phyloP scores from a whole-genome alignment of 2,329 filamentous ascomycete genomes.

The Arthroderma uncinatum region DNA sequence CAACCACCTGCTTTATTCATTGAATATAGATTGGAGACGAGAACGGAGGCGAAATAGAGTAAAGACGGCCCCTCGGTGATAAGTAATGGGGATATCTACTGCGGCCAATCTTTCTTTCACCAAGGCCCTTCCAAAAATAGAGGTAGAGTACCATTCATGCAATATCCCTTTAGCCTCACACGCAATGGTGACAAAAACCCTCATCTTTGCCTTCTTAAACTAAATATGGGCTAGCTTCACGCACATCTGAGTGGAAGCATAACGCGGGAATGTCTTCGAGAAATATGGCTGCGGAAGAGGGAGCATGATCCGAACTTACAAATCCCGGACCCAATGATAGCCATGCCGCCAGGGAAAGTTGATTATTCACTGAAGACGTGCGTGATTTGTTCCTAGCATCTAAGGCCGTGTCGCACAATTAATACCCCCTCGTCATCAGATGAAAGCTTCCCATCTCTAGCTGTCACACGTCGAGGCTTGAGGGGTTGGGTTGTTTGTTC shows the following conservation, averaged over 20 bases:
- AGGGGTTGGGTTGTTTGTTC: no score
- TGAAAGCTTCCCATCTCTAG: no score
- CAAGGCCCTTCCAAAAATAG: constrained; percentile 27
- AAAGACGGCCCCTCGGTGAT: no score
- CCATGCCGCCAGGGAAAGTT: constrained; percentile 60
- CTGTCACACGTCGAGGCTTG: no score
- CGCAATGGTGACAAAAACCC: no score
- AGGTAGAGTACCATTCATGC: constrained; percentile 19
- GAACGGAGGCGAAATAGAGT: no score
- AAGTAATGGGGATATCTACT: constrained; percentile 19
- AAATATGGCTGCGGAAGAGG: constrained; percentile 58
- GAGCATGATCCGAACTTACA: constrained; percentile 39
- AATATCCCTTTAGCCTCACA: not conserved
- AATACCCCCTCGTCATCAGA: no score
- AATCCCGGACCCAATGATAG: constrained; percentile 56
- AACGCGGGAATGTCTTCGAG: constrained; percentile 58
- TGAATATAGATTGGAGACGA: no score
- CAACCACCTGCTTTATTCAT: no score
- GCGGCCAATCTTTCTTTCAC: constrained; percentile 25
- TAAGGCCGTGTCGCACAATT: no score
- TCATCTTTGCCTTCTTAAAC: not conserved
- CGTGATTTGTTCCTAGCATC: constrained; percentile 22
- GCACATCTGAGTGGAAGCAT: constrained; percentile 73
- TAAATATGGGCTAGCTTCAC: constrained; percentile 48
- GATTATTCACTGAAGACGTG: constrained; percentile 60